phyloP scores from a whole-genome alignment of 2,329 filamentous ascomycete genomes.

The Nannizziopsis barbatae region DNA sequence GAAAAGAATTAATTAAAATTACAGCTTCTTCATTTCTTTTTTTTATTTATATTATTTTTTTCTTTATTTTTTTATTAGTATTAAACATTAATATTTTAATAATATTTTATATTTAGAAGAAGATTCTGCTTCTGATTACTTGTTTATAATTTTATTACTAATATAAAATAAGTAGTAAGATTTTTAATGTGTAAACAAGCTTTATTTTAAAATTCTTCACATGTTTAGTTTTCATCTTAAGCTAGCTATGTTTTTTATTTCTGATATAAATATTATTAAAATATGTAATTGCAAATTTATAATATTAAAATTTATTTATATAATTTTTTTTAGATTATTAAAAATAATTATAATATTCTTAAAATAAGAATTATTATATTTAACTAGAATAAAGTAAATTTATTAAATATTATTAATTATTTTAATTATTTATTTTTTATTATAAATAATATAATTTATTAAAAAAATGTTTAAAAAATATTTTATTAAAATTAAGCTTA shows the following conservation, averaged over 20 bases:
- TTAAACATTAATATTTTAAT: no score
- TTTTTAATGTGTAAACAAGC: constrained; percentile 11
- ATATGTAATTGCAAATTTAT: constrained; percentile 14
- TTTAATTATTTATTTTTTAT: constrained; percentile 12
- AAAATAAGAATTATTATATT: constrained; percentile 16
- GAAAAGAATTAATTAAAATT: background rate
- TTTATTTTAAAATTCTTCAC: constrained; percentile 10
- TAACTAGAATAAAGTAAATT: constrained; percentile 13
- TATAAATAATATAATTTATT: constrained; percentile 15
- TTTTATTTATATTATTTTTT: background rate
- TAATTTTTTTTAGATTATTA: constrained; percentile 11
- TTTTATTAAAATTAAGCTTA: constrained; percentile 14
- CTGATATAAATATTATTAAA: constrained; percentile 12
- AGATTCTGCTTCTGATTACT: constrained; percentile 14
- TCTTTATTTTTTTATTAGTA: no score
- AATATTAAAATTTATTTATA: constrained; percentile 17
- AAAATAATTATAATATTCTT: constrained; percentile 16
- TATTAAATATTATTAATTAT: constrained; percentile 11
- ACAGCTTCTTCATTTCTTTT: background rate
- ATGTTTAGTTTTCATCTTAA: constrained; percentile 10
- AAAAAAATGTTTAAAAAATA: constrained; percentile 11
- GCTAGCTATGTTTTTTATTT: constrained; percentile 10
- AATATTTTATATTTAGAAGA: constrained; percentile 15
- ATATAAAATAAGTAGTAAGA: background rate
- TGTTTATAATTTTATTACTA: constrained; percentile 11